Conservation (phyloP, 208 protist species). For the Leishmania amazonensis region DNA sequence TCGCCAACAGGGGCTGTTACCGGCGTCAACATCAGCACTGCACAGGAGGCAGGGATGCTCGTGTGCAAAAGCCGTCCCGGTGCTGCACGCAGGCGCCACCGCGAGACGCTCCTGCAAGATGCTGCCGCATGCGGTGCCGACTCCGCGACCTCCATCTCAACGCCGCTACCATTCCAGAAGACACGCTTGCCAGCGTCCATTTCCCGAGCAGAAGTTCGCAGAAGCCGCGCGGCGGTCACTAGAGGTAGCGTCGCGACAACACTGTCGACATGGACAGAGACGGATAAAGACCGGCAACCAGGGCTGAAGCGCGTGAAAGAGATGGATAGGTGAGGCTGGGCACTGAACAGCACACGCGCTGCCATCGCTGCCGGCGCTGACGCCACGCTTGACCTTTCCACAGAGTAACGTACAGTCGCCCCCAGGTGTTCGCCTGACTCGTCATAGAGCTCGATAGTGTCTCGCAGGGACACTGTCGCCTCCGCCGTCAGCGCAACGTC, state of each 20-base stretch:
- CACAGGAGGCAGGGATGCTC: background rate
- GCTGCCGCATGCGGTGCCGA: background rate
- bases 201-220: background rate
- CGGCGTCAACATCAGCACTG: background rate
- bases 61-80: background rate
- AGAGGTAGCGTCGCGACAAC: slow-evolving; percentile 22
- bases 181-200: background rate
- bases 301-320: slow-evolving; percentile 18
- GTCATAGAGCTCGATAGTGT: background rate
- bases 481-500: slow-evolving; percentile 18
- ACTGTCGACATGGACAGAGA: slow-evolving; percentile 16
- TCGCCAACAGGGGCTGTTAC: background rate
- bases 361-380: background rate
- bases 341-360: slow-evolving; percentile 19
- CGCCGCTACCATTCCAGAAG: slow-evolving; percentile 23
- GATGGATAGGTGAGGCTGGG: slow-evolving; percentile 11
- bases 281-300: slow-evolving; percentile 18
- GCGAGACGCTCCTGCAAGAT: background rate
- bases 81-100: background rate
- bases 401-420: background rate
- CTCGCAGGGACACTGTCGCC: slow-evolving; percentile 12
- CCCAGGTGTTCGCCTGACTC: background rate
- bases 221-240: slow-evolving; percentile 6
- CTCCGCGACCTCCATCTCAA: slow-evolving; percentile 13
- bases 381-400: background rate